Base-by-base conservation (phyloP, 2,329 filamentous ascomycete species). In the Calonectria hawksworthii region DNA sequence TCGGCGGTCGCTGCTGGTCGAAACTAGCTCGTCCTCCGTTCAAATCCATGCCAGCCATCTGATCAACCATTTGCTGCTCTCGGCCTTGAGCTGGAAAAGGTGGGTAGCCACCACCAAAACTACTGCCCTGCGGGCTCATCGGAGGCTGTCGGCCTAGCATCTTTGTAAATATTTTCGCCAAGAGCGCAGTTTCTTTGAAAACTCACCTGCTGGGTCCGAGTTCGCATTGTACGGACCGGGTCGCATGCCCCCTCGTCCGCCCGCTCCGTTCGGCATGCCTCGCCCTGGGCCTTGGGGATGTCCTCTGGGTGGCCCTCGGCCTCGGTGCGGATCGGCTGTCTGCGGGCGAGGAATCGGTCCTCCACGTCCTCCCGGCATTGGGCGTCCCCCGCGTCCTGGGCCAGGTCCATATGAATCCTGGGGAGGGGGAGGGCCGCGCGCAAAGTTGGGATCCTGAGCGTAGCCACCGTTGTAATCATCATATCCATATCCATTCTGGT, bases 381-480 rank as follows among this genome's bases (percentile, higher is more conserved):
- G 84, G 23, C 85, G 84, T 59, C 85, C 84, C 74, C 87, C 86
- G 65, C 86, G 85, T 28, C 85, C 85, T 10, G 85, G 84, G 21
- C 83, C 84, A 9, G 83, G 83, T 8, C 86, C 86, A 75, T 89
- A 88, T 74, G 86, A 86, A 67, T 89, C 87, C 75, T 88, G 87
- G 21, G 80, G 85, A 18, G 86, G 86, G 16, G 82, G 86, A 14
- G 82, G 84, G 41, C 85, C 85, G 80, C 87, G 86, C 56, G 83
- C 86, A 75, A 89, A 90, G 75, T 85, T 86, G 71, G 85, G 85
- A 59, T 88, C 87, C 67, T 86, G 85, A 76, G 78, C 83, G 56
- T 85, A 80, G 9, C 85, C 85, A 66, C 87, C 86, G 32, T 86
- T 85, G 23, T 88, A 87, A 61, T 87, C 85, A 28, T 87, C 87